These are phyloP conservation scores for Paramecium octaurelia DNA, from an alignment of 73 alveolate genomes.

Conservation along the genomic window DNA sequence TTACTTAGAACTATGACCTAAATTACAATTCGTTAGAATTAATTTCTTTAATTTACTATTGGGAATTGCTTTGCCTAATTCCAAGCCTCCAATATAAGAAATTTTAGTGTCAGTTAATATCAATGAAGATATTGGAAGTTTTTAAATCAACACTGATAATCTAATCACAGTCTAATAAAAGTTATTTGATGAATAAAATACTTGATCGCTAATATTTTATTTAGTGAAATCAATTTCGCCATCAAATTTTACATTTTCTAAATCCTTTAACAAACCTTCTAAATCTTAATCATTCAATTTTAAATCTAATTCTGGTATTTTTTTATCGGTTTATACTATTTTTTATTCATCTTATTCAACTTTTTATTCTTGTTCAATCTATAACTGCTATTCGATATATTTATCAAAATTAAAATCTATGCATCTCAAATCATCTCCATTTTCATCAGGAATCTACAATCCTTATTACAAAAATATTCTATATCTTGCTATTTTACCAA, in stretches of 20 bases:
- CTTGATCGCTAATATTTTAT: conserved; percentile 23
- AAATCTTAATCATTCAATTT: conserved; percentile 34
- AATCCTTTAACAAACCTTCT: background rate
- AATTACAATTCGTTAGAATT: background rate
- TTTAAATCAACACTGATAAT: background rate
- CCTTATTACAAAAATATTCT: conserved; percentile 7
- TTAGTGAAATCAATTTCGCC: background rate
- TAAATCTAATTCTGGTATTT: background rate
- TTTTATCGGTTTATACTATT: background rate
- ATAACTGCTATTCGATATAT: background rate
- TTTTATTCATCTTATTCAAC: background rate
- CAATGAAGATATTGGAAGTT: background rate
- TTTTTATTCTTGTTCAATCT: background rate
- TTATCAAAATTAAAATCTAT: conserved; percentile 23
- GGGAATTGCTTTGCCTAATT: background rate
- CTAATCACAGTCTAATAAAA: background rate
- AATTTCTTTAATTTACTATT: background rate
- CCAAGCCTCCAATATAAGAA: conserved; percentile 15
- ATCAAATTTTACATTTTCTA: background rate
- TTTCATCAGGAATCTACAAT: background rate
- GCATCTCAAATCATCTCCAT: conserved; percentile 12
- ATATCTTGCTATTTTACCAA: conserved; percentile 23
- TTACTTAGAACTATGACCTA: conserved; percentile 30
- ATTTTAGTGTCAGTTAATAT: background rate
- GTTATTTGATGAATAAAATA: background rate